Percentiles rank a stretch among this genome's conserved stretches.
Conservation (phyloP, 1,284 basidiomycete genomes). For the Thelephora terrestris region DNA sequence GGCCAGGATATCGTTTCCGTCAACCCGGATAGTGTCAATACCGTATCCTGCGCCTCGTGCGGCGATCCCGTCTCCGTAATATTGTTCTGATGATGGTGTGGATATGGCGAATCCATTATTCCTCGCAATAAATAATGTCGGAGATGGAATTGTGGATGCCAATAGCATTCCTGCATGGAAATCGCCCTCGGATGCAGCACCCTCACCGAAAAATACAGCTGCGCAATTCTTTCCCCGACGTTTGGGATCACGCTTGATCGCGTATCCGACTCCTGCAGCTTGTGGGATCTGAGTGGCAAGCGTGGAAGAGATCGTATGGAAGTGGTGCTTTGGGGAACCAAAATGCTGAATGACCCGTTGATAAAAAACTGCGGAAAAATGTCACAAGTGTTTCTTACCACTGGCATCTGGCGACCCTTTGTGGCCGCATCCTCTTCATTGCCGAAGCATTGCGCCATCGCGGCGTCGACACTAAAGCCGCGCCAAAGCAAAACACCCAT, state of each 20-base stretch:
- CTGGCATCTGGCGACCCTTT: slow-evolving; percentile 87
- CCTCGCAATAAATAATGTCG: slow-evolving; percentile 66
- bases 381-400: slow-evolving; percentile 33
- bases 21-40: slow-evolving; percentile 82
- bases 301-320: slow-evolving; percentile 90
- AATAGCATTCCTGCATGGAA: slow-evolving; percentile 73
- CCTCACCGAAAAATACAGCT: slow-evolving; percentile 85
- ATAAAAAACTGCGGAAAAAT: background rate
- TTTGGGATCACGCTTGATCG: slow-evolving; percentile 70
- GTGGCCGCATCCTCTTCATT: slow-evolving; percentile 72
- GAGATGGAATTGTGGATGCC: slow-evolving; percentile 65
- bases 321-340: slow-evolving; percentile 75
- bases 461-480: slow-evolving; percentile 59
- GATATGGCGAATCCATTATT: slow-evolving; percentile 95
- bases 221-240: slow-evolving; percentile 72
- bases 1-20: slow-evolving; percentile 90
- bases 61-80: slow-evolving; percentile 88
- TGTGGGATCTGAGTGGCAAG: slow-evolving; percentile 95
- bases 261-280: slow-evolving; percentile 89
- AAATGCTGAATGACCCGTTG: slow-evolving; percentile 53
- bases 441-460: slow-evolving; percentile 87
- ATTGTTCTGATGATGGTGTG: slow-evolving; percentile 86
- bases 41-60: slow-evolving; percentile 91
- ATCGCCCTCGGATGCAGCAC: slow-evolving; percentile 71
- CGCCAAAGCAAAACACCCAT: slow-evolving; percentile 86